Evolutionary conservation across 352 stramenopile genomes (phyloP), one percentile per base, ranked within the genome.

Genomic region (Phytophthora foliorum): DNA sequence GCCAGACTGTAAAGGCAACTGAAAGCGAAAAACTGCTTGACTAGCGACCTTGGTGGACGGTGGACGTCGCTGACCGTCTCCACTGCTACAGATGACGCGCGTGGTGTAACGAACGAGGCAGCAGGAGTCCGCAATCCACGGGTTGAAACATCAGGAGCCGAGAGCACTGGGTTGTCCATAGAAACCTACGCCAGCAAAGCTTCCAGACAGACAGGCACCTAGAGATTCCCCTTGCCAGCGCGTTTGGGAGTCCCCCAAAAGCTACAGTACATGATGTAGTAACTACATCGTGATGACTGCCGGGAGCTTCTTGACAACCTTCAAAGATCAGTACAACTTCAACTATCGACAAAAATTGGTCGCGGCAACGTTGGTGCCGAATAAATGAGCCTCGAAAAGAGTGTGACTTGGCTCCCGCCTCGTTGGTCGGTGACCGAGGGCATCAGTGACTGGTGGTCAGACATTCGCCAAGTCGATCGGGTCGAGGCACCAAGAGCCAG

Each of bases 401-500:
- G 29, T 64, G 44, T 48, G 57, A 67, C 63, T 70, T 67, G 51
- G n/a, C 17, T 21, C 34, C 32, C 51, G 53, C 34, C 45, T 64
- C 41, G 32, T 59, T n/a, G 50, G n/a, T n/a, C n/a, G n/a, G n/a
- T n/a, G n/a, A n/a, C n/a, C 27, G 25, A 29, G 25, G 29, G 29
- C 29, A 32, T 32, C 22, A 31, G 24, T 9, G 34, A 1, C 17
- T 13, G 13, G 13, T 48, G 36, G 45, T 58, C 49, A 68, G 39
- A 39, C 21, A 73, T 19, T 58, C n/a, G 38, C 4, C n/a, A 36
- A 32, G 14, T 46, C 32, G 50, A 56, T 69, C 68, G 67, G 53
- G 34, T 39, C 29, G 8, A 49, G 29, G 14, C 56, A 72, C 63
- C 55, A 65, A 76, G 42, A 49, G 70, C 66, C 70, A 76, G 72